Base-by-base conservation (phyloP, 2,329 filamentous ascomycete species). In the Penicillium sp. region DNA sequence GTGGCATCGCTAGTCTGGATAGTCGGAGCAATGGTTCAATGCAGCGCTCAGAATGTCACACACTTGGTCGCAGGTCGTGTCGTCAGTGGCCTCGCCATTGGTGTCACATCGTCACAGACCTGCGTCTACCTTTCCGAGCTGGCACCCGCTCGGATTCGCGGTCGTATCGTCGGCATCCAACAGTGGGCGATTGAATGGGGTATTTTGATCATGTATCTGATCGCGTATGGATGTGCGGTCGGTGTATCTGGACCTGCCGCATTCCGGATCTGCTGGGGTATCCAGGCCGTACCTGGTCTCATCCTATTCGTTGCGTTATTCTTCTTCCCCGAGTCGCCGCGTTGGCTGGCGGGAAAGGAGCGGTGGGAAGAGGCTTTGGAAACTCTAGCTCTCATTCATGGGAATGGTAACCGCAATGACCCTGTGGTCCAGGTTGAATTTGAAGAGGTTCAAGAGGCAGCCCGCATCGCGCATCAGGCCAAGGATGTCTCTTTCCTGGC, bases 191-290 rank as follows among this genome's bases (percentile, higher is more conserved):
- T 78, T 31, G 75, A 77, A 70, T 78, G 76, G 72, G 73, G 73
- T 56, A 79, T 79, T 18, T 57, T 79, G 22, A 77, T 79, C 59
- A 79, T 79, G 77, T 79, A 76, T 55, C 58, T 79, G 51, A 72
- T 79, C 46, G 75, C 75, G 7, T 76, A 77, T 54, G 75, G 75
- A 14, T 77, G 74, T 47, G 69, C 69, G 6, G 62, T 73, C 10
- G 70, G 72, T 3, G 63, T 75, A 1, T 56, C 71, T 0, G 77
- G 80, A 6, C 67, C 77, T 0, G 76, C 78, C 1, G 77, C 82
- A 4, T 86, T 85, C 75, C 77, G 86, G 14, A 81, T 86, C 2
- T 84, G 86, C 18, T 89, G 86, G 86, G 86, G 83, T 41, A 77
- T 86, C 5, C 86, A 89, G 65, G 85, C 85, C 58, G 71, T 88